These are phyloP conservation scores for Aureobasidium zeae DNA, from an alignment of 2,329 filamentous ascomycete species.

Conservation along the genomic window DNA sequence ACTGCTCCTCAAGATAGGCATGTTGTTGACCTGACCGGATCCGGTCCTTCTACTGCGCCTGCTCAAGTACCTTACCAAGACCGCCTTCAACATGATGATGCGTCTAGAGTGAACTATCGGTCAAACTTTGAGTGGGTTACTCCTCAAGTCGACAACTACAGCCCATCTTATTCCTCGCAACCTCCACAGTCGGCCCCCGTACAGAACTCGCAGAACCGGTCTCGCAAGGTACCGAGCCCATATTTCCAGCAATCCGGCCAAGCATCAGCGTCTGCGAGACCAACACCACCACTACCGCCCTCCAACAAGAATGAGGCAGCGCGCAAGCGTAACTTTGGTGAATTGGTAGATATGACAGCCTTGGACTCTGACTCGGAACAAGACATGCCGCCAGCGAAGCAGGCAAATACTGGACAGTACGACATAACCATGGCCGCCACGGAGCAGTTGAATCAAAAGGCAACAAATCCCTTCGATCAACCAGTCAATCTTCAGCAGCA, in stretches of 20 bases:
- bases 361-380: constrained; percentile 37
- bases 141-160: neutral
- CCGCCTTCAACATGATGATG: neutral
- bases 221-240: constrained; percentile 7
- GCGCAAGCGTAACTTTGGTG: constrained; percentile 46
- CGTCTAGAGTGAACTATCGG: constrained; percentile 10
- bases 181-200: neutral
- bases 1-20: constrained; percentile 10
- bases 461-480: neutral
- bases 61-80: constrained; percentile 2
- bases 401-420: constrained; percentile 20
- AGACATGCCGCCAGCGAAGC: constrained; percentile 32
- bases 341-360: constrained; percentile 45
- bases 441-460: neutral
- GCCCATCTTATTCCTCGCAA: neutral
- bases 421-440: neutral
- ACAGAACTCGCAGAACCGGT: neutral
- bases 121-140: constrained; percentile 1
- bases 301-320: constrained; percentile 47
- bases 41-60: neutral
- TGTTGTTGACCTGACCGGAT: constrained; percentile 7
- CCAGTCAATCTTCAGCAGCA: constrained; percentile 6
- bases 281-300: constrained; percentile 16
- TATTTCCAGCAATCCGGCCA: constrained; percentile 12
- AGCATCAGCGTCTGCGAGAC: constrained; percentile 13